phyloP scores from a whole-genome alignment of 148 eudicot species.

The Rhododendron kiyosumense region DNA sequence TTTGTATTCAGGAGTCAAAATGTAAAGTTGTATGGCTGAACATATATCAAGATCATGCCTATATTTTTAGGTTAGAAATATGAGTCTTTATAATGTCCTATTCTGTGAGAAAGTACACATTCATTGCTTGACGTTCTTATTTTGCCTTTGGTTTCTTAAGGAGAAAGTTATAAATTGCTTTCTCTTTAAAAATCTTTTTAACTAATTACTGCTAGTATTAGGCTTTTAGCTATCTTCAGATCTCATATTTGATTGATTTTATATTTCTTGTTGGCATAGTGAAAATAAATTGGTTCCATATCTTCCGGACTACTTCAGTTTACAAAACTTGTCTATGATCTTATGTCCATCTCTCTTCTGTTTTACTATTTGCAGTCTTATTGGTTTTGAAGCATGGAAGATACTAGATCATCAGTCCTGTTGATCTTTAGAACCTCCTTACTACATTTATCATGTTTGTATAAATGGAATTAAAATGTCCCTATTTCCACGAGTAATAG shows the following conservation, averaged over 20 bases:
- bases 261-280: neutral
- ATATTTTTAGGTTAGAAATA: neutral
- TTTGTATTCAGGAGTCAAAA: neutral
- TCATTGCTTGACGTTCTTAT: slow-evolving; percentile 1
- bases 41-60: neutral
- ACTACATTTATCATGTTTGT: neutral
- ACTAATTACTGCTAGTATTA: neutral
- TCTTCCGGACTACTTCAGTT: neutral
- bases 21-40: neutral
- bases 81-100: neutral
- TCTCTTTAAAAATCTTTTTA: neutral
- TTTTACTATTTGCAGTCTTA: neutral
- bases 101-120: neutral
- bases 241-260: neutral
- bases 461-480: neutral
- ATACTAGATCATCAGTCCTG: neutral
- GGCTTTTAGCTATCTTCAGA: slow-evolving; percentile 1
- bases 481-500: neutral
- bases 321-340: neutral
- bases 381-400: slow-evolving; percentile 3
- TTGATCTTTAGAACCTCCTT: neutral
- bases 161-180: neutral
- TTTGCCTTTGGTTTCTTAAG: neutral
- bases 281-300: neutral
- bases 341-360: neutral